Percentiles rank a stretch among this genome's conserved stretches.
Evolutionary conservation across 306 rosid species (phyloP).

Genomic region (Prunus mira): DNA sequence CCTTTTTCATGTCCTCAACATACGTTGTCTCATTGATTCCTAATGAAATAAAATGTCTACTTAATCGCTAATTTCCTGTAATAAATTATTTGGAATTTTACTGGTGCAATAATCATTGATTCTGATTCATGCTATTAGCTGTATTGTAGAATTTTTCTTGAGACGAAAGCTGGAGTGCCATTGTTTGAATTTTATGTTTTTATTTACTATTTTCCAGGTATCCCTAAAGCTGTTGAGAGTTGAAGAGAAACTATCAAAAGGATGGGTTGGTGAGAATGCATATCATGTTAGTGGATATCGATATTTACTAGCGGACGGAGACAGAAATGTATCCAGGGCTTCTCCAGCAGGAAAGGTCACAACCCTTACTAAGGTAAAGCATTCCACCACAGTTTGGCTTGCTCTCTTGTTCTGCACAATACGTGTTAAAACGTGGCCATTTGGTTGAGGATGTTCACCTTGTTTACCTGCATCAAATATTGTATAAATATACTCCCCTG

Average conservation of each 20-base stretch:
- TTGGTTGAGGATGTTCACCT: not conserved
- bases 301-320: constrained; percentile 80
- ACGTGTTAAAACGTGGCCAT: not conserved
- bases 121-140: not conserved
- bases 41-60: no score
- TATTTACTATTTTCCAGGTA: constrained; percentile 53
- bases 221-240: constrained; percentile 74
- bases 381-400: constrained; percentile 3
- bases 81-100: not conserved
- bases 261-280: constrained; percentile 99
- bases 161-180: not conserved
- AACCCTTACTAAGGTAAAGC: constrained; percentile 76
- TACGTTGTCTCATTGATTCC: not conserved
- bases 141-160: not conserved
- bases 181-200: constrained; percentile 20
- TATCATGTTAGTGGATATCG: constrained; percentile 94
- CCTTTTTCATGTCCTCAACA: no score
- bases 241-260: constrained; percentile 94
- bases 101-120: not conserved
- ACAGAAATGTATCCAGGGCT: constrained; percentile 86
- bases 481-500: not conserved
- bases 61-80: not conserved
- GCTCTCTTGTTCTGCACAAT: not conserved
- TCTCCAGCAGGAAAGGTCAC: constrained; percentile 92
- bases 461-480: not conserved